phyloP scores from a whole-genome alignment of 208 protist genomes.

The Leishmania braziliensis region DNA sequence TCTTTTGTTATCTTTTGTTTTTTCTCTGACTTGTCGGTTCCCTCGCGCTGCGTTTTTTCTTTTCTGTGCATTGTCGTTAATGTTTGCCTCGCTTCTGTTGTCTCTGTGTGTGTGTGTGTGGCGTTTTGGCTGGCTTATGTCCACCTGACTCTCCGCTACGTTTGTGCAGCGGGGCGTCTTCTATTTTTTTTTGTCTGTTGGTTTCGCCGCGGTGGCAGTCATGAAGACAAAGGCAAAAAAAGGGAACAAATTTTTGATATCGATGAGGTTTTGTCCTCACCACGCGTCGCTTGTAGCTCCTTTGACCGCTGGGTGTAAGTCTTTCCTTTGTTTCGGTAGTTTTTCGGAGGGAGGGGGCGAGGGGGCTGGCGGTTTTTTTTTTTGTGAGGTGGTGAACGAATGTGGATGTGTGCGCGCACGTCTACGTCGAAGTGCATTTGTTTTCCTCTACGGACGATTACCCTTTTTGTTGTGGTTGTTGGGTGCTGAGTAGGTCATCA shows the following conservation, averaged over 20 bases:
- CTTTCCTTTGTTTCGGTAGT: too few relatives aligned
- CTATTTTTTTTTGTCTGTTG: background rate
- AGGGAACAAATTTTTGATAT: too few relatives aligned
- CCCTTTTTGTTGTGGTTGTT: conserved; percentile 9
- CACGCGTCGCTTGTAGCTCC: background rate
- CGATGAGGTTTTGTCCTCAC: too few relatives aligned
- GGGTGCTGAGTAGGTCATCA: conserved; percentile 8
- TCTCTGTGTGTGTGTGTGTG: conserved; percentile 1
- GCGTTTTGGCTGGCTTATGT: too few relatives aligned
- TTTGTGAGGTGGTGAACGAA: background rate
- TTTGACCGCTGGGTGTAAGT: background rate
- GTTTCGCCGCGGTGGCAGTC: background rate
- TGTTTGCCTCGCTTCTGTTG: background rate
- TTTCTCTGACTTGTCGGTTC: background rate
- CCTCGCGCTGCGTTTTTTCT: background rate
- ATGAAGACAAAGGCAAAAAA: too few relatives aligned
- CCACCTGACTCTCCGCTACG: too few relatives aligned
- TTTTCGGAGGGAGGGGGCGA: background rate
- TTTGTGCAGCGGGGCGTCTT: background rate
- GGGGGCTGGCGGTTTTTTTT: background rate
- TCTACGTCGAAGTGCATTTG: background rate
- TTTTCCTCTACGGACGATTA: background rate
- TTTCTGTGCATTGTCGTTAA: background rate
- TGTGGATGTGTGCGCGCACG: background rate
- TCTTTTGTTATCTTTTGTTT: background rate